Conservation (phyloP, 768 basidiomycete genomes). For the Amanita muscaria region DNA sequence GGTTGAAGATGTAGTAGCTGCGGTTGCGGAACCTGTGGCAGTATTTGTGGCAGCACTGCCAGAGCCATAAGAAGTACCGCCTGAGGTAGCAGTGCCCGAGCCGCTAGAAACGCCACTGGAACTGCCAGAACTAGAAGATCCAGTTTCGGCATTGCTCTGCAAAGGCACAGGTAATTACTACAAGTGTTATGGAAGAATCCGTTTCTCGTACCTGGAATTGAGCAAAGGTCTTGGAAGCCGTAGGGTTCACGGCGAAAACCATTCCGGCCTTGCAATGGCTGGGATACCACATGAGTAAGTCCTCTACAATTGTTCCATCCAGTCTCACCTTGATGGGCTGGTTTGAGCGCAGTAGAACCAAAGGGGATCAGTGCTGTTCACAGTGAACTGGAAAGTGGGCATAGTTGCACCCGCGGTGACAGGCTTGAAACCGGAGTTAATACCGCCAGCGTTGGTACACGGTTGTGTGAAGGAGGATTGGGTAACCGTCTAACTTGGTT, state of each 20-base stretch:
- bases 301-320: too few relatives aligned
- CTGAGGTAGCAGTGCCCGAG: background rate
- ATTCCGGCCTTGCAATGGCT: conserved; percentile 47
- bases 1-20: conserved; percentile 7
- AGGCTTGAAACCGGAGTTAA: conserved; percentile 45
- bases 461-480: conserved; percentile 52
- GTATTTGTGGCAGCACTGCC: too few relatives aligned
- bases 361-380: conserved; percentile 35
- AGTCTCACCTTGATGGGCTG: conserved; percentile 14
- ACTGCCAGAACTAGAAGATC: background rate
- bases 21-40: too few relatives aligned
- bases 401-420: conserved; percentile 22
- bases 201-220: conserved; percentile 37
- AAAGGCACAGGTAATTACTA: too few relatives aligned
- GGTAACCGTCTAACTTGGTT: conserved; percentile 37
- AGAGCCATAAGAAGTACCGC: background rate
- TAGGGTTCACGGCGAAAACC: conserved; percentile 56
- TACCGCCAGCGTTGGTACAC: conserved; percentile 32
- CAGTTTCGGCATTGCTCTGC: background rate
- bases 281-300: background rate
- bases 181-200: background rate
- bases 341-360: conserved; percentile 60
- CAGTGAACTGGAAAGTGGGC: conserved; percentile 33
- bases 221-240: conserved; percentile 34
- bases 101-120: too few relatives aligned